These are phyloP conservation scores for Pythium aquatile DNA, from an alignment of 352 stramenopile genomes.

Conservation along the genomic window DNA sequence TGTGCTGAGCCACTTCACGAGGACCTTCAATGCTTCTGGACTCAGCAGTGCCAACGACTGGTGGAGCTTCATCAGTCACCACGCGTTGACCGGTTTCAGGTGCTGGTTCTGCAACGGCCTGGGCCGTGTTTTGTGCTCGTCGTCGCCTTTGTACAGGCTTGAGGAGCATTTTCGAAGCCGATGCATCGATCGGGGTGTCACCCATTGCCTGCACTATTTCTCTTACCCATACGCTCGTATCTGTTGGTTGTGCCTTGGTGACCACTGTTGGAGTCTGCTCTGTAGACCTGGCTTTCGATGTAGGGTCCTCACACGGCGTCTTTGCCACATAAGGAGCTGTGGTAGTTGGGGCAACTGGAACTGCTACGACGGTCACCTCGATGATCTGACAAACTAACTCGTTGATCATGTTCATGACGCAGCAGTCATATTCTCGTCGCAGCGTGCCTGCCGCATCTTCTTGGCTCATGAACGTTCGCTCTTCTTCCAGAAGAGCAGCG, in stretches of 20 bases:
- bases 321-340: background rate
- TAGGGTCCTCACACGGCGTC: background rate
- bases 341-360: background rate
- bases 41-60: no score
- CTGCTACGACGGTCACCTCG: background rate
- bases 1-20: background rate
- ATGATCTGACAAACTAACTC: conserved; percentile 1
- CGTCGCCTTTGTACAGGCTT: background rate
- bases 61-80: no score
- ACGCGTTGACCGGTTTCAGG: background rate
- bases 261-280: background rate
- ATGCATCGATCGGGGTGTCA: background rate
- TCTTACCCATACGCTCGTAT: background rate
- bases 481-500: conserved; percentile 11
- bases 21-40: background rate
- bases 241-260: background rate
- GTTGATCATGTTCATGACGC: background rate
- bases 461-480: conserved; percentile 2
- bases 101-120: background rate
- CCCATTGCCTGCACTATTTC: conserved; percentile 1
- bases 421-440: background rate
- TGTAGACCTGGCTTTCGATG: background rate
- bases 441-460: conserved; percentile 1
- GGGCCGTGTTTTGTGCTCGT: background rate
- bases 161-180: background rate